phyloP scores from a whole-genome alignment of 768 basidiomycete species.

The Coprinopsis strossmayeri region DNA sequence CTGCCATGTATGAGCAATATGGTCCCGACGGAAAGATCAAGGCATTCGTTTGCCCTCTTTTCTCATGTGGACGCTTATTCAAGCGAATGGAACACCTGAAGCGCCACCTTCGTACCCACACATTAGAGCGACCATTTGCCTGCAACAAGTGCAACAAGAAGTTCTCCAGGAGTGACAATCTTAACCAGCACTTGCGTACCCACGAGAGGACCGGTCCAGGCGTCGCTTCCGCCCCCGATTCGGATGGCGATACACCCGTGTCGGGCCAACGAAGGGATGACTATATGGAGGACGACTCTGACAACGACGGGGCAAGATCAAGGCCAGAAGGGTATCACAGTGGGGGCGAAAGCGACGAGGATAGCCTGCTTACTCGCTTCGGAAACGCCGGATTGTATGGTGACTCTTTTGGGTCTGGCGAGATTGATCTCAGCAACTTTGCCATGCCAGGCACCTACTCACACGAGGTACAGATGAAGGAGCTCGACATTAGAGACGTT shows the following conservation, averaged over 20 bases:
- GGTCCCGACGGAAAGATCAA: conserved; percentile 39
- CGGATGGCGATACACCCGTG: neutral
- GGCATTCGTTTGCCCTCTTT: conserved; percentile 77
- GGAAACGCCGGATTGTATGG: conserved; percentile 1
- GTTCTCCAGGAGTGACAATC: conserved; percentile 86
- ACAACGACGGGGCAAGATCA: conserved; percentile 13
- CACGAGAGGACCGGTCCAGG: conserved; percentile 42
- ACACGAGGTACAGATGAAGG: conserved; percentile 49
- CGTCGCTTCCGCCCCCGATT: conserved; percentile 19
- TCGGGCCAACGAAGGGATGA: conserved; percentile 14
- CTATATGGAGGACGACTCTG: conserved; percentile 9
- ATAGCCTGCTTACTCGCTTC: conserved; percentile 11
- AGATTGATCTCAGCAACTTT: conserved; percentile 19
- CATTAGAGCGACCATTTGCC: conserved; percentile 78
- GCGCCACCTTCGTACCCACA: conserved; percentile 83
- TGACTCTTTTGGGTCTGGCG: conserved; percentile 16
- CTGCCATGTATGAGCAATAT: conserved; percentile 25
- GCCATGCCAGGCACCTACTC: conserved; percentile 15
- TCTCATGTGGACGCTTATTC: conserved; percentile 80
- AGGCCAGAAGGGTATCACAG: conserved; percentile 16
- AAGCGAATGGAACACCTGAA: conserved; percentile 91
- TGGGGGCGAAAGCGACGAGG: conserved; percentile 19
- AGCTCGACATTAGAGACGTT: conserved; percentile 50
- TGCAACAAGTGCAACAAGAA: conserved; percentile 72
- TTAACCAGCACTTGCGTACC: conserved; percentile 81